A percentile compares a stretch with the other conserved stretches of the same genome.
Evolutionary conservation across 495 filamentous ascomycete genomes (phyloP).

Genomic region (Astrothelium macrocarpum): DNA sequence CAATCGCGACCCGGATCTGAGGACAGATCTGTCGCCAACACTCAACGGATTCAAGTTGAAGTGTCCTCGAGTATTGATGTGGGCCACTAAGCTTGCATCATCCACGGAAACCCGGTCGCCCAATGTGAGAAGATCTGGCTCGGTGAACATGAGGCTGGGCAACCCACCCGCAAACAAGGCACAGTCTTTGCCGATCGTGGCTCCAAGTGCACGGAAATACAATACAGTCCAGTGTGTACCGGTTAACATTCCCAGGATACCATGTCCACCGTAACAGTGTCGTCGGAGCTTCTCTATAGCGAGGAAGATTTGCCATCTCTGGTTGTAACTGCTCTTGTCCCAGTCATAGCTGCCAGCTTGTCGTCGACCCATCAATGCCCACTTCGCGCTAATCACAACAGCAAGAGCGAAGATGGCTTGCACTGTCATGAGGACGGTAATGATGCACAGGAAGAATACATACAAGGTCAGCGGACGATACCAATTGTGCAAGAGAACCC

Average conservation of each 20-base stretch:
- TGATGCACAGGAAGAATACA: constrained; percentile 22
- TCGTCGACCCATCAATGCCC: constrained; percentile 36
- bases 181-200: constrained; percentile 37
- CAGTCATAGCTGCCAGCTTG: constrained; percentile 38
- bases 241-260: constrained; percentile 36
- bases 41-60: constrained; percentile 37
- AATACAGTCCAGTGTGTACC: constrained; percentile 33
- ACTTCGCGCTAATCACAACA: constrained; percentile 33
- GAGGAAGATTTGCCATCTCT: constrained; percentile 39
- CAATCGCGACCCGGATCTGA: constrained; percentile 36
- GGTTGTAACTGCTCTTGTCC: constrained; percentile 38
- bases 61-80: constrained; percentile 39
- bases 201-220: constrained; percentile 39
- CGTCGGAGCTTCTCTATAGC: constrained; percentile 37
- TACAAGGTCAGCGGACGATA: constrained; percentile 28
- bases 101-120: constrained; percentile 40
- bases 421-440: constrained; percentile 25
- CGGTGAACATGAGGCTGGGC: constrained; percentile 39
- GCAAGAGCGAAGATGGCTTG: constrained; percentile 30
- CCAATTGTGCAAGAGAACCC: constrained; percentile 11
- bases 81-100: constrained; percentile 39
- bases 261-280: constrained; percentile 34
- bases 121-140: constrained; percentile 39
- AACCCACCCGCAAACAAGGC: constrained; percentile 38
- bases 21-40: constrained; percentile 37